Evolutionary conservation across 306 rosid species (phyloP).

Genomic region (Quercus dentata): DNA sequence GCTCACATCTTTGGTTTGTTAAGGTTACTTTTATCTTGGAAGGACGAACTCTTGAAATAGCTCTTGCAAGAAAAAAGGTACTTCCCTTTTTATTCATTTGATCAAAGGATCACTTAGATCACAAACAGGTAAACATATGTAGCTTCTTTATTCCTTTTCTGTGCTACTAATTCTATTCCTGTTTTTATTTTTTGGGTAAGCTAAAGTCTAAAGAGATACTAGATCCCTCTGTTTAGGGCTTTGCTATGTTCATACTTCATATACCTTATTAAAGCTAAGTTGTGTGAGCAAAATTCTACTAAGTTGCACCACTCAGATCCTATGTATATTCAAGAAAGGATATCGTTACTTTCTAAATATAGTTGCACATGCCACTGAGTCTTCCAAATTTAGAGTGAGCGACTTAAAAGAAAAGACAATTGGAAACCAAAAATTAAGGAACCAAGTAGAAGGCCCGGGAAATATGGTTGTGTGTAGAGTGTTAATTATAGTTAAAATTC

Average conservation of each 20-base stretch:
- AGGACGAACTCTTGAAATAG: constrained; percentile 36
- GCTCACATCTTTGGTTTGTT: constrained; percentile 39
- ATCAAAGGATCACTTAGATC: constrained; percentile 52
- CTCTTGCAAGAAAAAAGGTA: constrained; percentile 47
- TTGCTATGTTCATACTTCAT: constrained; percentile 11
- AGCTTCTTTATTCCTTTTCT: constrained; percentile 32
- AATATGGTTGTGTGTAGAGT: constrained; percentile 9
- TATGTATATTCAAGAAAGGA: constrained; percentile 12
- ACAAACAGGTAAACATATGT: constrained; percentile 53
- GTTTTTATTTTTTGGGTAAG: constrained; percentile 28
- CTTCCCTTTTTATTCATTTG: constrained; percentile 40
- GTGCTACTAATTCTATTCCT: constrained; percentile 26
- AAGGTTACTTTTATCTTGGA: constrained; percentile 36
- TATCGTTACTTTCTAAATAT: constrained; percentile 18
- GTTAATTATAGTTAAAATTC: background rate
- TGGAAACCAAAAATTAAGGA: constrained; percentile 29
- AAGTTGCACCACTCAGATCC: constrained; percentile 34
- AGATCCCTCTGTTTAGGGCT: constrained; percentile 32
- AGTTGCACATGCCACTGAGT: constrained; percentile 36
- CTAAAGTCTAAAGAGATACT: constrained; percentile 11
- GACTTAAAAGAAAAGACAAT: constrained; percentile 16
- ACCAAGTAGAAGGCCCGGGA: constrained; percentile 21
- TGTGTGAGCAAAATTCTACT: constrained; percentile 18
- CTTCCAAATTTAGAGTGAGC: constrained; percentile 17
- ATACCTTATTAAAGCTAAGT: constrained; percentile 4